Evolutionary conservation across 2,329 filamentous ascomycete species (phyloP).

Genomic region (Ophiostoma perfectum): DNA sequence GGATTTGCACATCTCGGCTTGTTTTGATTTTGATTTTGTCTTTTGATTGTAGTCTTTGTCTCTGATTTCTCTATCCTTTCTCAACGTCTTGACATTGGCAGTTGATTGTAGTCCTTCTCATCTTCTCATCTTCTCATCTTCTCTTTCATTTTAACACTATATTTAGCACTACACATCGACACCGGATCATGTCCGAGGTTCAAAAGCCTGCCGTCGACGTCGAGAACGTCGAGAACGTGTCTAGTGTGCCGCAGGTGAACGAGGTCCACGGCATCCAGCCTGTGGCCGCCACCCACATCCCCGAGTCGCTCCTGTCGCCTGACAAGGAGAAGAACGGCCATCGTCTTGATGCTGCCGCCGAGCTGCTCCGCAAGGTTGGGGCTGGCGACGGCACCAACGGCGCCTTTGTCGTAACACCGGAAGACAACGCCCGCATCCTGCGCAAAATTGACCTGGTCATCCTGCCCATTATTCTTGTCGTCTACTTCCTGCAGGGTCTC

Average conservation of each 20-base stretch:
- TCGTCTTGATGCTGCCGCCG: slow-evolving; percentile 24
- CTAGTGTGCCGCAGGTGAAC: not conserved
- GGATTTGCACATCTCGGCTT: not conserved
- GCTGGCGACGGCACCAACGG: slow-evolving; percentile 16
- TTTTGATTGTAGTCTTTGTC: not conserved
- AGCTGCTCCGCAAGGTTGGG: slow-evolving; percentile 25
- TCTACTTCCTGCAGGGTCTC: slow-evolving; percentile 29
- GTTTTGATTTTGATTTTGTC: not conserved
- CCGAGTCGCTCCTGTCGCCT: slow-evolving; percentile 1
- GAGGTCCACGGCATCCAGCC: slow-evolving; percentile 22
- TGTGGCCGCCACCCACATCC: slow-evolving; percentile 3
- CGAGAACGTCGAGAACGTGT: slow-evolving; percentile 22
- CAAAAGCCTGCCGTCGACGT: slow-evolving; percentile 22
- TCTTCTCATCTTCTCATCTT: not conserved
- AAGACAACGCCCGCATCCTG: slow-evolving; percentile 48
- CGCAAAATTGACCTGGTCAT: slow-evolving; percentile 47
- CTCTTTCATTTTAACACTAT: not conserved
- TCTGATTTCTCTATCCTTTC: too few species aligned
- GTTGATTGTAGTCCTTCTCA: too few species aligned
- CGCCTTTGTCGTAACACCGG: slow-evolving; percentile 43
- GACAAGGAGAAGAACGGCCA: slow-evolving; percentile 12
- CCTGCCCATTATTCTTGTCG: slow-evolving; percentile 39
- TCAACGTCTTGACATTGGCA: too few species aligned
- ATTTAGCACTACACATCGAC: not conserved
- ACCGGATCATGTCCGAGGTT: slow-evolving; percentile 12